Evolutionary conservation across 2,329 filamentous ascomycete species (phyloP).

Genomic region (Microdochium bolleyi): DNA sequence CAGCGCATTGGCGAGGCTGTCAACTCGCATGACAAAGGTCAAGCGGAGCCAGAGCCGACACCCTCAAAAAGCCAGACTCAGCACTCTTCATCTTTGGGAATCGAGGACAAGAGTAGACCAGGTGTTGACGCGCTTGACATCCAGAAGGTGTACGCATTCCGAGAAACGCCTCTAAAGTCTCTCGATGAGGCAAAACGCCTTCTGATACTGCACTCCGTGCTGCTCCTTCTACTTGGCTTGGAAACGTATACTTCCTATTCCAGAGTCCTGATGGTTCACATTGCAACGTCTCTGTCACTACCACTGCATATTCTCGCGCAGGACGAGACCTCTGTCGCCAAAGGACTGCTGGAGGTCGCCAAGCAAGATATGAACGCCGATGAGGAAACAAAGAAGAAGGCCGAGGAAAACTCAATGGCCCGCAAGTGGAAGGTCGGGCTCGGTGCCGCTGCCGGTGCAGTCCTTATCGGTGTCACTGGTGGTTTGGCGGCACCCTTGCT

Average conservation of each 20-base stretch:
- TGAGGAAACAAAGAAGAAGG: conserved; percentile 53
- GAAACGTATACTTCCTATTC: conserved; percentile 73
- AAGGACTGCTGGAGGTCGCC: conserved; percentile 66
- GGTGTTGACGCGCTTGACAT: not conserved
- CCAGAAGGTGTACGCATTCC: conserved; percentile 48
- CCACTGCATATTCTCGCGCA: conserved; percentile 55
- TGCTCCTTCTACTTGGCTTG: conserved; percentile 66
- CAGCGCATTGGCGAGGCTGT: conserved; percentile 18
- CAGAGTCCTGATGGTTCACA: conserved; percentile 59
- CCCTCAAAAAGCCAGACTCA: not conserved
- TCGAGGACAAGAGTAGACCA: conserved; percentile 15
- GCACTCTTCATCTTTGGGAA: conserved; percentile 1
- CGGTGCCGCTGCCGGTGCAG: conserved; percentile 32
- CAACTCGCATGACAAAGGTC: conserved; percentile 8
- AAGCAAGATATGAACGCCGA: conserved; percentile 57
- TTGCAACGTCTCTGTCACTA: conserved; percentile 66
- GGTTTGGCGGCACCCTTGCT: conserved; percentile 73
- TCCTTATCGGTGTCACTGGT: conserved; percentile 65
- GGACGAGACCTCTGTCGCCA: conserved; percentile 69
- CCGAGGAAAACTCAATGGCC: conserved; percentile 53
- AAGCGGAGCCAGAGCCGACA: not conserved
- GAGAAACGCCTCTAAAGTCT: conserved; percentile 52
- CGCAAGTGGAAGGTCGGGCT: conserved; percentile 65
- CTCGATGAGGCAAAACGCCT: conserved; percentile 52
- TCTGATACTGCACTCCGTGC: conserved; percentile 62